These are phyloP conservation scores for Aphanomyces stellatus DNA, from an alignment of 352 stramenopile species.

Conservation along the genomic window DNA sequence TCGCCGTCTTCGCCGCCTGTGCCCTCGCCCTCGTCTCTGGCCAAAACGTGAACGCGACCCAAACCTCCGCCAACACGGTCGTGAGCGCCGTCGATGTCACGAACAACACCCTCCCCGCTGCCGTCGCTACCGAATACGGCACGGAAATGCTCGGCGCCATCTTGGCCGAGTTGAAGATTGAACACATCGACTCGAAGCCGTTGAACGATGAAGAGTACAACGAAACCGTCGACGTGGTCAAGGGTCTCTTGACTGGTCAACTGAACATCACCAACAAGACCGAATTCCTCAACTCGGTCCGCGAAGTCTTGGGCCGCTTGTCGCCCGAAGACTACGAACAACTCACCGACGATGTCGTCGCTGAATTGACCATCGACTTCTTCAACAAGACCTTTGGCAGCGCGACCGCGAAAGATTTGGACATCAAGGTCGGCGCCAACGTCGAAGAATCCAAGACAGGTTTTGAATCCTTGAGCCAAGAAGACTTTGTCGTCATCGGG, in stretches of 20 bases:
- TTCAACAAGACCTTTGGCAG: conserved; percentile 1
- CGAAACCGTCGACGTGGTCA: neutral
- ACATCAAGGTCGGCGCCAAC: neutral
- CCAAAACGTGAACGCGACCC: neutral
- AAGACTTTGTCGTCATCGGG: conserved; percentile 4
- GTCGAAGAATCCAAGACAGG: neutral
- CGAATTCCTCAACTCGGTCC: neutral
- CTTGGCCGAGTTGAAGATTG: conserved; percentile 1
- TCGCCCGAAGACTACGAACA: conserved; percentile 8
- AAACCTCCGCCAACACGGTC: neutral
- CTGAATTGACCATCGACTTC: conserved; percentile 1
- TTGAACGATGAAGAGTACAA: conserved; percentile 17
- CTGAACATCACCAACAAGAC: neutral
- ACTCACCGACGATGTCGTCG: neutral
- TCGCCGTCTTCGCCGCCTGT: neutral
- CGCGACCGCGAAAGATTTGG: neutral
- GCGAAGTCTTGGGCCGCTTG: conserved; percentile 2
- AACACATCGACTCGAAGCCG: conserved; percentile 8
- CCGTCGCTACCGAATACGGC: neutral
- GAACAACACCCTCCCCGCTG: neutral
- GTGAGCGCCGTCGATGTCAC: neutral
- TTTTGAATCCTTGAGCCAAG: neutral
- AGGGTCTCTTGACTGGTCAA: neutral
- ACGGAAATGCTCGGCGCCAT: neutral
- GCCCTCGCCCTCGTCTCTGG: neutral